Evolutionary conservation across 176 grass and related monocot species (phyloP), one percentile per base, ranked within the genome.

Genomic region (Ananas comosus): DNA sequence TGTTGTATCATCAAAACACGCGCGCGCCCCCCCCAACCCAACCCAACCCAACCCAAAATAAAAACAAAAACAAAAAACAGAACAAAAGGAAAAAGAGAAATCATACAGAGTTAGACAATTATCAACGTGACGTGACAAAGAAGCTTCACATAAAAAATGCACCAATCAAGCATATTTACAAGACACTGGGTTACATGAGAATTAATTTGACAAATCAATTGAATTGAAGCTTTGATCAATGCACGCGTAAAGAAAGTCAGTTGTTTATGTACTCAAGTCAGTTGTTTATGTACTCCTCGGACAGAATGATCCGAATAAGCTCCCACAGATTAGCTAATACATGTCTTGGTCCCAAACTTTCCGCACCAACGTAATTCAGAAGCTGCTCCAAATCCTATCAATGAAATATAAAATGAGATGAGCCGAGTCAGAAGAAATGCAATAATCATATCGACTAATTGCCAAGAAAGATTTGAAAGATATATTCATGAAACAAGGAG

Each of bases 301-400:
- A 99, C 75, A 72, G 81, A 75, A 93, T 81, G 73, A 99, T 83
- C 51, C 4, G 68, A 72, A 82, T 86, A 65, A 99, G 84, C 74
- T 99, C 89, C 77, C 86, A 92, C 14, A 99, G 74, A 77, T 97
- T 97, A 85, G 93, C 81, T 71, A 97, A 81, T 73, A 92, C 80
- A 77, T 92, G 89, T 68, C 89, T 92, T 11, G 94, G 94, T 2
- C 86, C 94, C 51, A 92, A 76, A 67, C 86, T 97, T 75, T 97
- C 89, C 16, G 80, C 90, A 0, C 80, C 89, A 70, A 99, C 71
- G 78, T 92, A 89, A 63, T 99, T 93, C 56, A 93, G 67, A 75
- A 93, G 79, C 70, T 99, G 94, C 79, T 99, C 94, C 11, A 93
- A 75, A 80, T 97, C 81, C 84, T 97, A 74, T 9, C 16, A 3